A percentile compares a stretch with the other conserved stretches of the same genome.
phyloP scores from a whole-genome alignment of 2,329 filamentous ascomycete species.

The Periconia sp. region DNA sequence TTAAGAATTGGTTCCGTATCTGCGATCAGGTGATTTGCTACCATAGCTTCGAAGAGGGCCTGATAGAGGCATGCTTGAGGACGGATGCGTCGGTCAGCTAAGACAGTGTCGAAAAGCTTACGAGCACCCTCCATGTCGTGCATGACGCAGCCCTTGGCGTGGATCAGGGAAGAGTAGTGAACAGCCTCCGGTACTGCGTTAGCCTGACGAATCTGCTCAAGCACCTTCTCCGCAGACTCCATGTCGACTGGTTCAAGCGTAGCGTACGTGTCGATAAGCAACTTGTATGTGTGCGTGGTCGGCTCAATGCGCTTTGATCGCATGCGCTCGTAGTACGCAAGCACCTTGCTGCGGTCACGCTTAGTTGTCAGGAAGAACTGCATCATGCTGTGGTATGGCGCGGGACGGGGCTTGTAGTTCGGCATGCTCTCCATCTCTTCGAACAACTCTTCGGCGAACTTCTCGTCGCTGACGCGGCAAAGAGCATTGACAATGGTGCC shows the following conservation, averaged over 20 bases:
- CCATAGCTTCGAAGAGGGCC: conserved; percentile 95
- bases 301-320: conserved; percentile 82
- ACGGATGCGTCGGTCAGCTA: conserved; percentile 69
- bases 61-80: conserved; percentile 90
- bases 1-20: conserved; percentile 73
- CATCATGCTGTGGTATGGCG: conserved; percentile 99
- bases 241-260: conserved; percentile 93
- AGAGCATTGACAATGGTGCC: conserved; percentile 98
- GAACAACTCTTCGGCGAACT: conserved; percentile 96
- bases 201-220: conserved; percentile 76
- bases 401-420: conserved; percentile 97
- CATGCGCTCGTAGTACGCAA: conserved; percentile 96
- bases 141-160: conserved; percentile 91
- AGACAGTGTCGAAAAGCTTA: conserved; percentile 80
- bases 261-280: conserved; percentile 92
- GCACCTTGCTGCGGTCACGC: conserved; percentile 91
- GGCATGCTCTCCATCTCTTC: conserved; percentile 99
- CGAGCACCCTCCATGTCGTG: conserved; percentile 88
- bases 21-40: conserved; percentile 85
- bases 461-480: conserved; percentile 95
- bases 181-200: conserved; percentile 86
- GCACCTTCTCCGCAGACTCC: conserved; percentile 81
- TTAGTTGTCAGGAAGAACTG: conserved; percentile 99
- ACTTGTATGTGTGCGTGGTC: conserved; percentile 96
- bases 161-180: conserved; percentile 94